A percentile compares a stretch with the other conserved stretches of the same genome.
These are phyloP conservation scores for Fusarium euwallaceae DNA, from an alignment of 2,329 filamentous ascomycete species.

Conservation along the genomic window DNA sequence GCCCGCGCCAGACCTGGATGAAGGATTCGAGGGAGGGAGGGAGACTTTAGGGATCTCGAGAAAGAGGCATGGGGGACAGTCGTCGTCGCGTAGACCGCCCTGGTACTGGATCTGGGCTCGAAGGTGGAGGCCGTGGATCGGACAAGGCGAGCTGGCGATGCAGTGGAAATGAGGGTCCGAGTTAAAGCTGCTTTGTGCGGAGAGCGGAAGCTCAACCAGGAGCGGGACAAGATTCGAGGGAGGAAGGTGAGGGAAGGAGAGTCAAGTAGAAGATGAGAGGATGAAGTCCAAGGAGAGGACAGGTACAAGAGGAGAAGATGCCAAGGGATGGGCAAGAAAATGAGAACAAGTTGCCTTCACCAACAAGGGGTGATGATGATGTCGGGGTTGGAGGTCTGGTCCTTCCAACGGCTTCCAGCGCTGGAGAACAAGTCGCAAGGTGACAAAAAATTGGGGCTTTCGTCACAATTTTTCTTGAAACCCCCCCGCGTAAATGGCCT, in stretches of 20 bases:
- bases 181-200: conserved; percentile 37
- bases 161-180: conserved; percentile 39
- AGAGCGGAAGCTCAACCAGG: conserved; percentile 38
- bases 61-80: conserved; percentile 50
- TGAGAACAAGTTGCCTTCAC: conserved; percentile 23
- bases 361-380: conserved; percentile 43
- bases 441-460: conserved; percentile 46
- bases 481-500: conserved; percentile 40
- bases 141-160: conserved; percentile 31
- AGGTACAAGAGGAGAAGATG: conserved; percentile 2
- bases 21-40: conserved; percentile 38
- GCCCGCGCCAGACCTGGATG: conserved; percentile 44
- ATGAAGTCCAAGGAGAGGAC: conserved; percentile 4
- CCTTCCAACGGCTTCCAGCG: conserved; percentile 45
- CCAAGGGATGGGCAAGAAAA: conserved; percentile 3
- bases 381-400: conserved; percentile 38
- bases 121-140: conserved; percentile 28
- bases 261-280: conserved; percentile 23
- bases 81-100: conserved; percentile 32
- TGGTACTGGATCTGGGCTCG: conserved; percentile 27
- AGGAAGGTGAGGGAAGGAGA: conserved; percentile 20
- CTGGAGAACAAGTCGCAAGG: conserved; percentile 36
- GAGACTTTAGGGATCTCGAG: conserved; percentile 49
- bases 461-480: conserved; percentile 51
- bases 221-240: conserved; percentile 21